A percentile compares a stretch with the other conserved stretches of the same genome.
Conservation (phyloP, 2,329 filamentous ascomycete genomes). For the Dactylellina drechsleri region DNA sequence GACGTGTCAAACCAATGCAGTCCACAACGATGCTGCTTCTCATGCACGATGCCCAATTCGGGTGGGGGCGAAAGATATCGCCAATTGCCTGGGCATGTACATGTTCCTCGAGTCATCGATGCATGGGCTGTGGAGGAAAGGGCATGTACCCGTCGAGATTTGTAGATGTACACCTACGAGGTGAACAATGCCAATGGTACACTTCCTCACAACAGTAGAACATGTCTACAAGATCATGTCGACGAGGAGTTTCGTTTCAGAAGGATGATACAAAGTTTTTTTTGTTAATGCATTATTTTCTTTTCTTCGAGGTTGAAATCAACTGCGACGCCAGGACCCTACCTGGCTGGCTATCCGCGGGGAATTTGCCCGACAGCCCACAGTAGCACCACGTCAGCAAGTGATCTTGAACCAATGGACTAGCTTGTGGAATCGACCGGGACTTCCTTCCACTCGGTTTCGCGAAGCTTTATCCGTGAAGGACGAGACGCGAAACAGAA, state of each 20-base stretch:
- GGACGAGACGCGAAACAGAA: constrained; percentile 17
- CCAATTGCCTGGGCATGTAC: constrained; percentile 9
- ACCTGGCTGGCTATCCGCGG: constrained; percentile 51
- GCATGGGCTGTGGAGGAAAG: background rate
- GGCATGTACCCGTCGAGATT: constrained; percentile 12
- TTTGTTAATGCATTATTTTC: constrained; percentile 8
- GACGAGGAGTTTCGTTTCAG: constrained; percentile 46
- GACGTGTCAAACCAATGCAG: constrained; percentile 55
- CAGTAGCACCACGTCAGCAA: constrained; percentile 54
- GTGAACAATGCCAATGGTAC: constrained; percentile 10
- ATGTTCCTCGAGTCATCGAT: constrained; percentile 5
- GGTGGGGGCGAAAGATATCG: constrained; percentile 20
- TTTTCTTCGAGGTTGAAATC: background rate
- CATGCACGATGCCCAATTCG: constrained; percentile 50
- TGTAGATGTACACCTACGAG: constrained; percentile 24
- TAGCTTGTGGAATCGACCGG: constrained; percentile 11
- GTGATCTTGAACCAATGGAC: constrained; percentile 45
- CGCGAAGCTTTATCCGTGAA: constrained; percentile 42
- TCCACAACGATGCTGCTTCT: constrained; percentile 45
- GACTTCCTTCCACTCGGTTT: constrained; percentile 34
- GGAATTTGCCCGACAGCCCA: constrained; percentile 52
- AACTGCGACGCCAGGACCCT: constrained; percentile 17
- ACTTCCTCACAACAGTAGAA: constrained; percentile 1
- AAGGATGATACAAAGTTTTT: constrained; percentile 49
- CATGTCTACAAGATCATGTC: constrained; percentile 16